Evolutionary conservation across 495 filamentous ascomycete genomes (phyloP).

Genomic region (Trichoderma gamsii): DNA sequence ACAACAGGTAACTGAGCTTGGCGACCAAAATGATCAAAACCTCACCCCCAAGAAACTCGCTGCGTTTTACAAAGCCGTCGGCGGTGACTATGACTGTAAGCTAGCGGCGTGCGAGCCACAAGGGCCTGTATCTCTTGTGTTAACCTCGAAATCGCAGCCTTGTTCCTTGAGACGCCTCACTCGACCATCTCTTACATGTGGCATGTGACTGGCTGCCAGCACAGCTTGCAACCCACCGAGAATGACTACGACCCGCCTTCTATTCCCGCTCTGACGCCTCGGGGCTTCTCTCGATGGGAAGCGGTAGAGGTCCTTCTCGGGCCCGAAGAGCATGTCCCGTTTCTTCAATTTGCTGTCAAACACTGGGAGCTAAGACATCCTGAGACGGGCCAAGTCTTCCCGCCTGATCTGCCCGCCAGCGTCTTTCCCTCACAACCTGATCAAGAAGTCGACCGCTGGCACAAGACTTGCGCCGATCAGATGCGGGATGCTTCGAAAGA

Average conservation of each 20-base stretch:
- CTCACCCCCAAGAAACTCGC: slow-evolving; percentile 80
- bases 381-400: slow-evolving; percentile 64
- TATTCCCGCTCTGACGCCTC: slow-evolving; percentile 72
- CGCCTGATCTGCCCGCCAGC: slow-evolving; percentile 64
- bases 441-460: slow-evolving; percentile 73
- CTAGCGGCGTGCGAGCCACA: neutral
- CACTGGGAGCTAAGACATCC: slow-evolving; percentile 71
- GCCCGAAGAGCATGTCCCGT: slow-evolving; percentile 80
- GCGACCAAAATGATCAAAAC: slow-evolving; percentile 55
- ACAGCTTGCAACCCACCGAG: slow-evolving; percentile 58
- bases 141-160: slow-evolving; percentile 27
- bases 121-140: neutral
- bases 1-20: slow-evolving; percentile 53
- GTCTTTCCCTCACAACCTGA: slow-evolving; percentile 74
- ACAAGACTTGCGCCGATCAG: slow-evolving; percentile 60
- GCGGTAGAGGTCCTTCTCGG: slow-evolving; percentile 84
- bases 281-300: slow-evolving; percentile 90
- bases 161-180: slow-evolving; percentile 75
- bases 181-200: slow-evolving; percentile 83
- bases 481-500: slow-evolving; percentile 41
- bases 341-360: slow-evolving; percentile 72
- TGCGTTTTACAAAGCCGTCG: slow-evolving; percentile 79
- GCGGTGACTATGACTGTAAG: slow-evolving; percentile 78
- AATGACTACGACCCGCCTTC: slow-evolving; percentile 69
- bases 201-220: slow-evolving; percentile 81